These are phyloP conservation scores for Diophrys sp. DNA, from an alignment of 73 alveolate genomes.

Conservation along the genomic window DNA sequence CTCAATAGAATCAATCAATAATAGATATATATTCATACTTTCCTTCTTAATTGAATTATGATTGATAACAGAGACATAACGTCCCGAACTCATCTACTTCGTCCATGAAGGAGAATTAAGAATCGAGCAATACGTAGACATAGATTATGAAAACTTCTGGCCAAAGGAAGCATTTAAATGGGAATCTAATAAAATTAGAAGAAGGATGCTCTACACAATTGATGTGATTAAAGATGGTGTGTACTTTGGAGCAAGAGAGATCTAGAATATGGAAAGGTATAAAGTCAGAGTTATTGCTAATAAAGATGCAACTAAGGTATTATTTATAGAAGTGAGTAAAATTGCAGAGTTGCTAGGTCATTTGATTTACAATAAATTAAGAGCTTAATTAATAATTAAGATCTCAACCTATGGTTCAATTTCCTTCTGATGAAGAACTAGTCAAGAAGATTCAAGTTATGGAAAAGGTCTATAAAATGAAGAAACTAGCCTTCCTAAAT, in stretches of 20 bases:
- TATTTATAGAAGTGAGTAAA: slow-evolving; percentile 21
- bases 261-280: slow-evolving; percentile 12
- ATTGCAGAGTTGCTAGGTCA: slow-evolving; percentile 1
- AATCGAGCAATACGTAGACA: slow-evolving; percentile 23
- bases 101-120: slow-evolving; percentile 11
- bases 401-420: background rate
- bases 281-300: slow-evolving; percentile 19
- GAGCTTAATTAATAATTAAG: too few relatives aligned
- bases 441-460: slow-evolving; percentile 18
- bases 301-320: slow-evolving; percentile 13
- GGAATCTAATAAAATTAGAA: slow-evolving; percentile 16
- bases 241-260: slow-evolving; percentile 39
- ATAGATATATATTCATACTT: too few relatives aligned
- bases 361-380: too few relatives aligned
- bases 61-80: background rate
- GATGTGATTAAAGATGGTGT: slow-evolving; percentile 6
- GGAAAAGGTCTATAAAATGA: slow-evolving; percentile 37
- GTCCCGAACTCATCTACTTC: background rate
- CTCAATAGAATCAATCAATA: too few relatives aligned
- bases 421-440: slow-evolving; percentile 49
- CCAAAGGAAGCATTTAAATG: slow-evolving; percentile 34
- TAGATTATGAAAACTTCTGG: slow-evolving; percentile 48
- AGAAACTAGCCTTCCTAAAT: slow-evolving; percentile 47
- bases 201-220: slow-evolving; percentile 31
- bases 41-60: too few relatives aligned